Evolutionary conservation across 2,329 filamentous ascomycete genomes (phyloP).

Genomic region (Calonectria pteridis): DNA sequence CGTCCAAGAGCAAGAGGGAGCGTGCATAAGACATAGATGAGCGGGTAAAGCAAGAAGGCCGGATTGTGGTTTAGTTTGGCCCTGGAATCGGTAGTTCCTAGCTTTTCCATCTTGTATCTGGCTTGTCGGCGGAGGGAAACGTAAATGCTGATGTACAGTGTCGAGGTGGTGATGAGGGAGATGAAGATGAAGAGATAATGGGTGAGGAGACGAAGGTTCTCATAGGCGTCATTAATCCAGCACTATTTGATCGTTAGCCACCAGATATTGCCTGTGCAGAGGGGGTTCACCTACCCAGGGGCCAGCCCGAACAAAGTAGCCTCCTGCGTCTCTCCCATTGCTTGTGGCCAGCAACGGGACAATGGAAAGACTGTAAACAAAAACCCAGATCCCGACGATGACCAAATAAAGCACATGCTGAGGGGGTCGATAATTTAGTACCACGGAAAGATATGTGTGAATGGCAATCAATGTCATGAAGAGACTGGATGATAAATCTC

Average conservation of each 20-base stretch:
- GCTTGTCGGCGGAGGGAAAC: conserved; percentile 48
- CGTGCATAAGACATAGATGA: conserved; percentile 76
- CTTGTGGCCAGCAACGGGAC: conserved; percentile 60
- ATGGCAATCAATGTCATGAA: conserved; percentile 75
- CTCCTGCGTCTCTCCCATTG: conserved; percentile 54
- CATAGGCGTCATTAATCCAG: conserved; percentile 70
- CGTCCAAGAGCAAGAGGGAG: conserved; percentile 73
- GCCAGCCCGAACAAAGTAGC: conserved; percentile 71
- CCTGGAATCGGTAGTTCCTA: background rate
- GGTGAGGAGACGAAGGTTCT: conserved; percentile 66
- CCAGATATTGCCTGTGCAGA: background rate
- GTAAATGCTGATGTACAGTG: conserved; percentile 56
- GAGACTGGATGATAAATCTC: conserved; percentile 73
- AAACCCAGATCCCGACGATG: conserved; percentile 66
- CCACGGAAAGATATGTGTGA: conserved; percentile 74
- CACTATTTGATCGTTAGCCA: conserved; percentile 58
- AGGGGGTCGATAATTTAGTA: conserved; percentile 66
- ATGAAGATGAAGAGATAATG: conserved; percentile 75
- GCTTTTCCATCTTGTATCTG: background rate
- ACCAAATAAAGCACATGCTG: conserved; percentile 62
- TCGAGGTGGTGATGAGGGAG: conserved; percentile 50
- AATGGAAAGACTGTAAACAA: conserved; percentile 67
- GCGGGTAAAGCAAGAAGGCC: conserved; percentile 73
- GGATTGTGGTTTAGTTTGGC: conserved; percentile 52
- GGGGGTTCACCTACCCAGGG: conserved; percentile 66